phyloP scores from a whole-genome alignment of 2,329 filamentous ascomycete species.

The Macrophomina pseudophaseolina region DNA sequence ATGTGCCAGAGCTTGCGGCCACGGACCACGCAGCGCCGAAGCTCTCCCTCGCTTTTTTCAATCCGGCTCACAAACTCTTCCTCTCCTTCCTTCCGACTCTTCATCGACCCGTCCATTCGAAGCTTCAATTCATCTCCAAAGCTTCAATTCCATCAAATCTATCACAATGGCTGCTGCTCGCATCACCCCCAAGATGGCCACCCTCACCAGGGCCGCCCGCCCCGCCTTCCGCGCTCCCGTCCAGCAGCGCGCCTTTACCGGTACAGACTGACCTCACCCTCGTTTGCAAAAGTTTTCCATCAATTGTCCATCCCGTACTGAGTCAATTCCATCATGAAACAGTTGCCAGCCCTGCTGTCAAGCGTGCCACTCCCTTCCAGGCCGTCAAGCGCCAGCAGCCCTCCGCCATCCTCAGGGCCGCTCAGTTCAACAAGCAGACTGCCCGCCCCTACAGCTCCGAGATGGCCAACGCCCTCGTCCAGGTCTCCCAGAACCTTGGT shows the following conservation, averaged over 20 bases:
- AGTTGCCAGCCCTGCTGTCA: constrained; percentile 29
- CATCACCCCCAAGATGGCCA: constrained; percentile 78
- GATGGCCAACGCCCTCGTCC: constrained; percentile 86
- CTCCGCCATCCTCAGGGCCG: constrained; percentile 68
- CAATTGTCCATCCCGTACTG: constrained; percentile 25
- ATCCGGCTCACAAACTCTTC: constrained; percentile 21
- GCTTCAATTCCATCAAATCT: constrained; percentile 41
- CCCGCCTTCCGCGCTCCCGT: constrained; percentile 71
- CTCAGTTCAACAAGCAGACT: constrained; percentile 49
- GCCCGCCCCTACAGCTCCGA: constrained; percentile 83
- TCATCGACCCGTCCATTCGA: constrained; percentile 26
- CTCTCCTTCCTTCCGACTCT: constrained; percentile 25
- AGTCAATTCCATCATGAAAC: constrained; percentile 28
- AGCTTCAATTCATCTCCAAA: constrained; percentile 25
- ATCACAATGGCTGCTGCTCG: constrained; percentile 80
- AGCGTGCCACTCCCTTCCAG: constrained; percentile 66
- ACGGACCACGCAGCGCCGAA: constrained; percentile 26
- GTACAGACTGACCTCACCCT: constrained; percentile 58
- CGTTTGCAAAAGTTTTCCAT: constrained; percentile 29
- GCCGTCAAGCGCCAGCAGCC: constrained; percentile 76
- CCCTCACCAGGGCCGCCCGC: constrained; percentile 78
- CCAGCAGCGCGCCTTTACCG: constrained; percentile 77
- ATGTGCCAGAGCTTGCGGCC: constrained; percentile 18
- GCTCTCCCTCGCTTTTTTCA: constrained; percentile 27
- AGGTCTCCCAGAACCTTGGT: constrained; percentile 89